Conservation (phyloP, 768 basidiomycete species). For the Suillus tomentosus region DNA sequence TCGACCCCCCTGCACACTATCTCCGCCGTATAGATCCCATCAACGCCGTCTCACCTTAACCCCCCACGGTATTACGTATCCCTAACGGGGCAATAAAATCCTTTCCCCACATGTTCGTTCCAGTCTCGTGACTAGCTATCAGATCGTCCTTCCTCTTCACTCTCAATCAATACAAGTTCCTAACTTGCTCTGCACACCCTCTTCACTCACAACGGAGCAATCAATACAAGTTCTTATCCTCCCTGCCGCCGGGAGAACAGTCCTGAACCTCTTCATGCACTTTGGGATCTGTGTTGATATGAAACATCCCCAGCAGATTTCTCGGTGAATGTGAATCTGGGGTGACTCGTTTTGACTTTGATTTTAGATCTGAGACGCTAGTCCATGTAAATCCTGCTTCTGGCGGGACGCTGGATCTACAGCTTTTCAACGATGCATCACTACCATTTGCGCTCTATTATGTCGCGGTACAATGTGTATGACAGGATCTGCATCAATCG, state of each 20-base stretch:
- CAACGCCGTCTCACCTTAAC: background rate
- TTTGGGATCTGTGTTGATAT: no score
- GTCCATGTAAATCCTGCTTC: background rate
- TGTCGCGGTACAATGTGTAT: background rate
- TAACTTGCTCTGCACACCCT: background rate
- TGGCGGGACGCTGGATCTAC: background rate
- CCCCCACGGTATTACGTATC: no score
- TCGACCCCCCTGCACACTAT: background rate
- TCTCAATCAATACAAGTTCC: background rate
- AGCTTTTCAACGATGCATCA: background rate
- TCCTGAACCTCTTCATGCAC: background rate
- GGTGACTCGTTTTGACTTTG: background rate
- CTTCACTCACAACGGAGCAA: background rate
- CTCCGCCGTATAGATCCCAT: background rate
- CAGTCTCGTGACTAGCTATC: no score
- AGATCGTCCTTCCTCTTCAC: no score
- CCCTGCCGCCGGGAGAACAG: background rate
- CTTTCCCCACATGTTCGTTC: no score
- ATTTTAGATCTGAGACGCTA: background rate
- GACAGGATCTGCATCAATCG: background rate
- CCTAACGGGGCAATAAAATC: no score
- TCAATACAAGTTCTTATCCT: background rate
- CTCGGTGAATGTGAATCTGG: background rate
- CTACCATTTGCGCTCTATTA: background rate
- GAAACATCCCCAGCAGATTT: no score